These are phyloP conservation scores for Komagataella phaffii DNA, from an alignment of 805 yeast species.

Conservation along the genomic window DNA sequence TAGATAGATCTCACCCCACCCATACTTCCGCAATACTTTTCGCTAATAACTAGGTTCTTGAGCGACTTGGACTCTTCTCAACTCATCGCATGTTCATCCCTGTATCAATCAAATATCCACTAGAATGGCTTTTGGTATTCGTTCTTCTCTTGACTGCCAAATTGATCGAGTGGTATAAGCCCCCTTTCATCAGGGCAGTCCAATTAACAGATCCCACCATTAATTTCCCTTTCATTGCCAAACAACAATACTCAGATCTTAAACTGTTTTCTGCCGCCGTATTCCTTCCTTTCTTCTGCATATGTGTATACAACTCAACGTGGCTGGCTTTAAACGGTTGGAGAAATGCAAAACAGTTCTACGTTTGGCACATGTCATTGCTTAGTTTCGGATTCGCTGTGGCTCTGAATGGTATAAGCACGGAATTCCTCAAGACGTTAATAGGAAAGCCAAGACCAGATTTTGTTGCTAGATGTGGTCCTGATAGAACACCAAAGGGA, in stretches of 20 bases:
- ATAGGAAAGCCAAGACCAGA: slow-evolving; percentile 88
- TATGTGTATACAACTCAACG: slow-evolving; percentile 15
- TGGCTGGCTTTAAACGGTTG: slow-evolving; percentile 13
- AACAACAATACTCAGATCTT: slow-evolving; percentile 20
- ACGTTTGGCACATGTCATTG: slow-evolving; percentile 24
- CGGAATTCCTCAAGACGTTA: slow-evolving; percentile 64
- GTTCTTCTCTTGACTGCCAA: slow-evolving; percentile 3
- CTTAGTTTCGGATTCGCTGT: slow-evolving; percentile 25
- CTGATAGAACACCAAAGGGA: slow-evolving; percentile 18
- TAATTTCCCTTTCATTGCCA: slow-evolving; percentile 31
- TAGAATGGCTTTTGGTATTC: slow-evolving; percentile 7
- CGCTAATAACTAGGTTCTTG: background rate
- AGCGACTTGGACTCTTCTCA: background rate
- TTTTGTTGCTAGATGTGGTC: slow-evolving; percentile 74
- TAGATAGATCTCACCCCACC: background rate
- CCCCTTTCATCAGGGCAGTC: slow-evolving; percentile 34
- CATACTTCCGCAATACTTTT: background rate
- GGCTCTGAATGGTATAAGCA: slow-evolving; percentile 35
- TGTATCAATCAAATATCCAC: slow-evolving; percentile 2
- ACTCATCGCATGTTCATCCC: background rate
- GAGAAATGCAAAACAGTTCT: slow-evolving; percentile 19
- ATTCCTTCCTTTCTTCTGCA: slow-evolving; percentile 21
- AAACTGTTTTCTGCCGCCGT: slow-evolving; percentile 19
- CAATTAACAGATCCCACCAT: slow-evolving; percentile 26
- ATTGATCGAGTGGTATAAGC: slow-evolving; percentile 12